Evolutionary conservation across 75 land plant species (phyloP).

Genomic region (Selaginella moellendorffii): DNA sequence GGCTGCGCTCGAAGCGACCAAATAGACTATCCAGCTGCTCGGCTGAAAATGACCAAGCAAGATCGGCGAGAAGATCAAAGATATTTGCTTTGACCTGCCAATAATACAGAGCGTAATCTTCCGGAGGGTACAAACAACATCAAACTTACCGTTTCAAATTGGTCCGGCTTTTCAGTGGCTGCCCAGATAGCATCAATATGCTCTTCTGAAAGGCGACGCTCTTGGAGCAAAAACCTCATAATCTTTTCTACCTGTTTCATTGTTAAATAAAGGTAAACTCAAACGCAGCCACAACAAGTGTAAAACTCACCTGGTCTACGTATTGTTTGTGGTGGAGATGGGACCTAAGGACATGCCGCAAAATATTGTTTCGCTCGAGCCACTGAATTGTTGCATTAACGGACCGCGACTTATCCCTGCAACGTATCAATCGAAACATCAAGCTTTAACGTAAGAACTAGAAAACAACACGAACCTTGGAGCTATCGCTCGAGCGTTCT

Average conservation of each 20-base stretch:
- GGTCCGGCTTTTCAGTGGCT: constrained; percentile 23
- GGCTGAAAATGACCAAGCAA: constrained; percentile 27
- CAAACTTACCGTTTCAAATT: constrained; percentile 18
- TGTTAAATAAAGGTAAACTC: no score
- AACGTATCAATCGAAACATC: no score
- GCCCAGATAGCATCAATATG: constrained; percentile 19
- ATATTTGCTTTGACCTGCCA: constrained; percentile 21
- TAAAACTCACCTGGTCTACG: constrained; percentile 29
- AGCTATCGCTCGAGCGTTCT: constrained; percentile 23
- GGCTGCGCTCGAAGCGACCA: constrained; percentile 16
- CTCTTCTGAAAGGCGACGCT: constrained; percentile 17
- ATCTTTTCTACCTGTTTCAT: constrained; percentile 21
- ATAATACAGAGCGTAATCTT: no score
- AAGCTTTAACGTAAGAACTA: no score
- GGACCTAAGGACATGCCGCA: constrained; percentile 18
- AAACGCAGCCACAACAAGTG: no score
- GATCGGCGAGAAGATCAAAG: constrained; percentile 25
- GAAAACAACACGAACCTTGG: constrained; percentile 18
- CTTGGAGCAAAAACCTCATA: constrained; percentile 22
- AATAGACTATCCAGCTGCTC: constrained; percentile 22
- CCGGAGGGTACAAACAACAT: no score
- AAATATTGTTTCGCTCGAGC: constrained; percentile 18
- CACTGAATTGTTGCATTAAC: constrained; percentile 21
- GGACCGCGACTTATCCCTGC: constrained; percentile 18
- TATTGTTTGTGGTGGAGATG: constrained; percentile 31